Evolutionary conservation across 495 filamentous ascomycete genomes (phyloP).

Genomic region (Aspergillus haitiensis): DNA sequence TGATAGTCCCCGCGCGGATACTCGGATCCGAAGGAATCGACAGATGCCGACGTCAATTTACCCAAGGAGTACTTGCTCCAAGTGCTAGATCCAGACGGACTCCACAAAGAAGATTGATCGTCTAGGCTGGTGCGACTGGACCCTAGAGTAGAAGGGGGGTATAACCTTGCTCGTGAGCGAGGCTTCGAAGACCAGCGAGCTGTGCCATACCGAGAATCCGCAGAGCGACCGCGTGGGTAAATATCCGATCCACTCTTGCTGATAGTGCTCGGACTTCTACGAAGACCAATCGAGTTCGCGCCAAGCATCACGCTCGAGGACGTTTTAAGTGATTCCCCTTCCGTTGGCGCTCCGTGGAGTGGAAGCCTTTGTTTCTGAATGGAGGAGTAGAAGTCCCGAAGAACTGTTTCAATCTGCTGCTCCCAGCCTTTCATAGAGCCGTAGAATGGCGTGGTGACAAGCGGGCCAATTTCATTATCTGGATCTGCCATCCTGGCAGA

Average conservation of each 20-base stretch:
- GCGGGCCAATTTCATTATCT: slow-evolving; percentile 48
- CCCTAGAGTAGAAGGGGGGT: slow-evolving; percentile 75
- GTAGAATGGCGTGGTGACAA: slow-evolving; percentile 77
- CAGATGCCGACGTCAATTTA: slow-evolving; percentile 85
- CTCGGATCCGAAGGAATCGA: slow-evolving; percentile 81
- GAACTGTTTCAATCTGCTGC: slow-evolving; percentile 78
- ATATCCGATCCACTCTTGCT: slow-evolving; percentile 85
- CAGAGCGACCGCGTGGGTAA: slow-evolving; percentile 67
- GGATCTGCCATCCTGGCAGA: slow-evolving; percentile 36
- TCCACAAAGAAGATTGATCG: slow-evolving; percentile 87
- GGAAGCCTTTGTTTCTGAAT: slow-evolving; percentile 85
- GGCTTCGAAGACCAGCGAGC: slow-evolving; percentile 81
- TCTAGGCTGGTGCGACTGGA: slow-evolving; percentile 94
- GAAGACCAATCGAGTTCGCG: slow-evolving; percentile 58
- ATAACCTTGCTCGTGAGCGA: slow-evolving; percentile 76
- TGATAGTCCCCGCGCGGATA: slow-evolving; percentile 83
- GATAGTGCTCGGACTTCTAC: slow-evolving; percentile 82
- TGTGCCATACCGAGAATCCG: slow-evolving; percentile 64
- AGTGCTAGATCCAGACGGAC: slow-evolving; percentile 79
- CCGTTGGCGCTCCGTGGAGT: slow-evolving; percentile 64
- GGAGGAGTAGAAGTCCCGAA: slow-evolving; percentile 89
- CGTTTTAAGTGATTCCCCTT: slow-evolving; percentile 40
- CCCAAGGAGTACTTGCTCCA: slow-evolving; percentile 95
- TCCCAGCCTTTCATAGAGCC: slow-evolving; percentile 84
- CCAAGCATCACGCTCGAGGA: slow-evolving; percentile 50